phyloP scores from a whole-genome alignment of 306 rosid species.

The Malus sieversii region DNA sequence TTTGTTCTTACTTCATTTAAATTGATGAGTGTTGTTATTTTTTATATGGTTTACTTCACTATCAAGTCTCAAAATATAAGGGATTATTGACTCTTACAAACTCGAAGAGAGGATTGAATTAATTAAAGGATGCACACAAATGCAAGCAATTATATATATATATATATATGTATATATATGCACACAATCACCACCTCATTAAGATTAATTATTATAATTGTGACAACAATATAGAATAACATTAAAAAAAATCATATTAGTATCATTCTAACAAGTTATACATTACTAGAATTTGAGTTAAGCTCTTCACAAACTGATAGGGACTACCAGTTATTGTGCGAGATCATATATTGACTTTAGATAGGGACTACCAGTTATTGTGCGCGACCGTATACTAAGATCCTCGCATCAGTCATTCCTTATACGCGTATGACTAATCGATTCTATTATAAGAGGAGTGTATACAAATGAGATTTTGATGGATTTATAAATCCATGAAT shows the following conservation, averaged over 20 bases:
- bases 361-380: no score
- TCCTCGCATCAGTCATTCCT: rapidly evolving
- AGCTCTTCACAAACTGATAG: background rate
- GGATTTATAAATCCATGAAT: no score
- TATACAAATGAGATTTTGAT: no score
- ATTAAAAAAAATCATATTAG: background rate
- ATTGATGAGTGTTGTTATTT: background rate
- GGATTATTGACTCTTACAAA: background rate
- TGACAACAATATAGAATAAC: background rate
- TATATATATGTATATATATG: background rate
- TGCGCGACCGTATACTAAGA: no score
- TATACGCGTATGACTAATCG: no score
- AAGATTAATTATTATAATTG: background rate
- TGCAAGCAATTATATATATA: background rate
- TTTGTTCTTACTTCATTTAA: background rate
- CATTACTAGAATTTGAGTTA: background rate
- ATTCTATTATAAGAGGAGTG: background rate
- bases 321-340: no score
- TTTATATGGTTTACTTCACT: background rate
- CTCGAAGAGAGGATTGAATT: background rate
- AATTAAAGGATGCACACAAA: background rate
- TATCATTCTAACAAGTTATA: background rate
- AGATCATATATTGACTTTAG: no score
- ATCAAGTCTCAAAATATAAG: background rate
- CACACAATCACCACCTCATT: background rate